Evolutionary conservation across 176 grass and related monocot genomes (phyloP), one percentile per base, ranked within the genome.

Genomic region (Juncus effusus): DNA sequence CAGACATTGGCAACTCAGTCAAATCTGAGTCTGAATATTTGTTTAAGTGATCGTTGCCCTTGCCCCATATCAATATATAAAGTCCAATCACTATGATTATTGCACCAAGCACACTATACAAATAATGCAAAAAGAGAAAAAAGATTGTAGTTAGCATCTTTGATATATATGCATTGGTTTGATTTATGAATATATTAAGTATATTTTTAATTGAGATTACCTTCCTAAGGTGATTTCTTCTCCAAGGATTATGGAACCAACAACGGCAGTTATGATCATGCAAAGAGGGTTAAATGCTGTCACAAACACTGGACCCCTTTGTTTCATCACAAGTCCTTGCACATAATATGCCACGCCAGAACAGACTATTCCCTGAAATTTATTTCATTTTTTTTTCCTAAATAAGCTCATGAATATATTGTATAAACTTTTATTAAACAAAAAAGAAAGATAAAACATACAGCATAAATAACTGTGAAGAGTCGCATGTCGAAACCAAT

Each of bases 221-320:
- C 81, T 99, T 70, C 94, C 94, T 12, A 84, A 76, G 38, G 62
- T 82, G 77, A 99, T 93, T 44, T 93, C 67, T 69, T 99, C 94
- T 38, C 78, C 80, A 28, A 99, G 78, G 35, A 99, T 78, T 61
- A 93, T 69, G 64, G 94, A 90, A 51, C 89, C 94, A 78, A 93
- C 67, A 15, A 90, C 13, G 50, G 94, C 58, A 38, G 94, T 99
- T 55, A 90, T 72, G 74, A 99, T 99, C 94, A 99, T 99, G 89
- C 94, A 99, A 10, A 99, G 85, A 4, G 94, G 94, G 68, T 82
- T 99, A 79, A 99, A 99, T 16, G 94, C 94, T 8, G 94, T 89
- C 5, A 93, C 89, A 78, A 93, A 99, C 13, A 99, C 94, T 13
- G 94, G 88, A 0, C 94, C 94, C 51, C 94, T 88, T 13, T 80